phyloP scores from a whole-genome alignment of 495 filamentous ascomycete species.

The Neurospora sp. region DNA sequence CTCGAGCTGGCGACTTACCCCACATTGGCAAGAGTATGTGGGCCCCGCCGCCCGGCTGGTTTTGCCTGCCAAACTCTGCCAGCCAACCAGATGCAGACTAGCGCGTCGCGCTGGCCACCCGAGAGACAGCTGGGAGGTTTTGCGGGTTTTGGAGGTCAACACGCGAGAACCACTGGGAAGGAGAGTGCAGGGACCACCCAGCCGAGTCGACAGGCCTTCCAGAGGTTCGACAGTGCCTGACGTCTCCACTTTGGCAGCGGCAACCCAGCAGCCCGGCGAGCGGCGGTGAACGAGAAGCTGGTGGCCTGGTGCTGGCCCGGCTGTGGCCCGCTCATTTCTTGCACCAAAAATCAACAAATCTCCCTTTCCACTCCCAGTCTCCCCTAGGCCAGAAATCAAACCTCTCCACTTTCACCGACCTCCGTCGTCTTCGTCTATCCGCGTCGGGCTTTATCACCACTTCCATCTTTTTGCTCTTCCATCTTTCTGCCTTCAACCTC shows the following conservation, averaged over 20 bases:
- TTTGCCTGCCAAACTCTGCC: not conserved
- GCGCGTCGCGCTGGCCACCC: conserved; percentile 12
- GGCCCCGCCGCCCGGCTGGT: not conserved
- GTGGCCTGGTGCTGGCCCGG: not conserved
- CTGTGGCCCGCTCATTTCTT: conserved; percentile 18
- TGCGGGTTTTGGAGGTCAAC: conserved; percentile 17
- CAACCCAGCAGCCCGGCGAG: not conserved
- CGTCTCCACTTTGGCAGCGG: conserved; percentile 12
- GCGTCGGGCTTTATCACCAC: conserved; percentile 2
- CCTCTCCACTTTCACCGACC: conserved; percentile 18
- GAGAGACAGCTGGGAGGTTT: not conserved
- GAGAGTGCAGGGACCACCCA: conserved; percentile 19
- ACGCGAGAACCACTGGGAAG: conserved; percentile 7
- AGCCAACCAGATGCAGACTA: conserved; percentile 7
- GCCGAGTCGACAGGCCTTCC: conserved; percentile 8
- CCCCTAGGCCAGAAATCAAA: conserved; percentile 3
- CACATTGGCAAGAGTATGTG: not conserved
- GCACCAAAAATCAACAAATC: conserved; percentile 31
- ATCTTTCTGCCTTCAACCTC: conserved; percentile 5
- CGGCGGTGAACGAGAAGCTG: conserved; percentile 19
- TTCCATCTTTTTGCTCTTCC: conserved; percentile 1
- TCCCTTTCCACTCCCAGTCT: conserved; percentile 8
- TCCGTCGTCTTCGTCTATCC: conserved; percentile 7
- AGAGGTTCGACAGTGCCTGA: conserved; percentile 18
- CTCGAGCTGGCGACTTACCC: not conserved